Percentiles rank a stretch among this genome's conserved stretches.
These are phyloP conservation scores for Fistulinella staudtii DNA, from an alignment of 1,284 basidiomycete species.

Conservation along the genomic window DNA sequence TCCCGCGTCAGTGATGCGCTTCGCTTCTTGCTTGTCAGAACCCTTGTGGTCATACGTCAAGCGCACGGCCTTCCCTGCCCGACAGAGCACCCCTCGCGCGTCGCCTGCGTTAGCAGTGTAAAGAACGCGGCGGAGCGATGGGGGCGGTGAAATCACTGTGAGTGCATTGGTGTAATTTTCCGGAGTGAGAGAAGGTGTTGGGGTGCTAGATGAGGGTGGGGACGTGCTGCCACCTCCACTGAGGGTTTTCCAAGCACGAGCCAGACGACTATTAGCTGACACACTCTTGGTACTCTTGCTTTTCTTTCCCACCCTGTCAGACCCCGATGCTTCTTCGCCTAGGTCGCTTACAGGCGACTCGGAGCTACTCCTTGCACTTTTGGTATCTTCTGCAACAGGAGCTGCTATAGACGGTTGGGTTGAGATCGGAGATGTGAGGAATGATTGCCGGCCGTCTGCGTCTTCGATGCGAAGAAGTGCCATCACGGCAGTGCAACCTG, in stretches of 20 bases:
- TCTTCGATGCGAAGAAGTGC: constrained; percentile 96
- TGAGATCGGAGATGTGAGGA: constrained; percentile 37
- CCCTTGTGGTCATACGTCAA: constrained; percentile 99
- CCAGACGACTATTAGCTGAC: constrained; percentile 47
- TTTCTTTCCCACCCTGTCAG: constrained; percentile 32
- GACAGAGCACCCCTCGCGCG: constrained; percentile 84
- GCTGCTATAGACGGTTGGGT: constrained; percentile 20
- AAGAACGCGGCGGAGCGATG: constrained; percentile 65
- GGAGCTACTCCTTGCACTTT: constrained; percentile 21
- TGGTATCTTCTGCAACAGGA: constrained; percentile 28
- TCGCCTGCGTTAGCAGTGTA: constrained; percentile 98
- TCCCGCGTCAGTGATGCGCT: constrained; percentile 95
- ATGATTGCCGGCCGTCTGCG: constrained; percentile 61
- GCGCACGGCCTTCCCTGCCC: constrained; percentile 86
- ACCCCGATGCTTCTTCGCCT: constrained; percentile 33
- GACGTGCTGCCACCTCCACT: constrained; percentile 45
- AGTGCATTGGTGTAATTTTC: too few relatives aligned
- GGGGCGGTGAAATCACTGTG: constrained; percentile 45
- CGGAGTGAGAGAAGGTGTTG: constrained; percentile 16
- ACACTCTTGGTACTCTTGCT: constrained; percentile 42
- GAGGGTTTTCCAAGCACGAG: constrained; percentile 55
- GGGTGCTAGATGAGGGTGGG: constrained; percentile 23
- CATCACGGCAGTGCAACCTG: constrained; percentile 97
- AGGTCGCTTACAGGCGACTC: constrained; percentile 32
- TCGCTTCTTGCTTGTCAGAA: constrained; percentile 93